phyloP scores from a whole-genome alignment of 768 basidiomycete species.

The Trametes coccinea region DNA sequence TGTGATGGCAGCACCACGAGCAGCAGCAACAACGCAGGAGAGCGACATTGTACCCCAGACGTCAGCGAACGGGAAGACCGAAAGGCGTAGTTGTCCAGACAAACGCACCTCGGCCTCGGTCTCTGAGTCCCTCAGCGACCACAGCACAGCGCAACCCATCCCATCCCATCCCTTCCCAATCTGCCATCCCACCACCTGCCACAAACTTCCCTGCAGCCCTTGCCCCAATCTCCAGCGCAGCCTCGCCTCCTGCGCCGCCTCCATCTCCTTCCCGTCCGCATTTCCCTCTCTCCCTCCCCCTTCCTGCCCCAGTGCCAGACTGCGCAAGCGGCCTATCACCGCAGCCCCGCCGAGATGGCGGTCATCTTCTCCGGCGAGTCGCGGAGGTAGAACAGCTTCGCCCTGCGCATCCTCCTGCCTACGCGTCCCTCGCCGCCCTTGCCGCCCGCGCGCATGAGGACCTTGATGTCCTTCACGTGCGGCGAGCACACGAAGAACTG shows the following conservation, averaged over 20 bases:
- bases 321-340: conserved; percentile 16
- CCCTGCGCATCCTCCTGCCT: conserved; percentile 64
- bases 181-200: background rate
- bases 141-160: background rate
- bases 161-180: background rate
- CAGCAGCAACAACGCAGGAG: background rate
- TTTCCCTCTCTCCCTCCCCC: background rate
- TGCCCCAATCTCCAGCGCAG: background rate
- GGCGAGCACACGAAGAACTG: conserved; percentile 87
- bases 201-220: background rate
- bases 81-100: background rate
- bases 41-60: conserved; percentile 17
- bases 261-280: background rate
- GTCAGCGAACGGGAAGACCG: conserved; percentile 19
- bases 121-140: background rate
- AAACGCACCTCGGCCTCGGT: conserved; percentile 6
- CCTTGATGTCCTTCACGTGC: conserved; percentile 81
- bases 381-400: conserved; percentile 82
- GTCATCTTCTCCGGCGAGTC: conserved; percentile 87
- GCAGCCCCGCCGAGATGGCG: conserved; percentile 56
- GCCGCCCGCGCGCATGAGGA: conserved; percentile 60
- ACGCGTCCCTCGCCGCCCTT: conserved; percentile 37
- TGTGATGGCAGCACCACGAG: background rate
- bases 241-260: background rate
- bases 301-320: background rate